Base-by-base conservation (phyloP, 495 filamentous ascomycete species). In the Xylaria castorea region DNA sequence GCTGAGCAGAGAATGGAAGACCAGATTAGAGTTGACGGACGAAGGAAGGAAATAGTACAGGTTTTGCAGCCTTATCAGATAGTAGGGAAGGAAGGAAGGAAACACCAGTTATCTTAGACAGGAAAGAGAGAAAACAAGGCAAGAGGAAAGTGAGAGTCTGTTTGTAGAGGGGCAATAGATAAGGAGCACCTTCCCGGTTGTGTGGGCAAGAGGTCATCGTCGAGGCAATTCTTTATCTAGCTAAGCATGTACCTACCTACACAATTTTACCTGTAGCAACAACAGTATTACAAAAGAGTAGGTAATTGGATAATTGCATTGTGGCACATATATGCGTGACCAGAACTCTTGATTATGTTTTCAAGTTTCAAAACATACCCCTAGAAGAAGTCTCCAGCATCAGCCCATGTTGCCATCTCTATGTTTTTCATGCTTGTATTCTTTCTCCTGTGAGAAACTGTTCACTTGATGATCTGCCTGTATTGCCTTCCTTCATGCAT, bases 161-260 rank as follows among this genome's bases (percentile, higher is more conserved):
- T 66, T 50, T 50, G 63, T 66, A 53, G n/a, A 40, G 46, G 64
- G 20, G 32, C 64, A 67, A 27, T 38, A 27, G 36, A 14, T 44
- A 65, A 38, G 20, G 8, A 51, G 64, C 30, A 66, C 63, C 38
- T 66, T 32, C 36, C 60, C 34, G 6, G 40, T 25, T 5, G 44
- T 53, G 32, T 53, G 1, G 46, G 64, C 16, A 53, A 40, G 64
- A 53, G 32, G 32, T 16, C 25, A 67, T 67, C 46, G 44, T 25
- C 32, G n/a, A 14, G 48, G 64, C 46, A 18, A 67, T 38, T 11
- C 36, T 12, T 42, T 9, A 42, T 12, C 38, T 42, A 12, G 38
- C 8, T 42, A n/a, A n/a, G n/a, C n/a, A 14, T 3, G 5, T 57
- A 14, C 25, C 50, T 55, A 11, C 22, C 51, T 27, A 27, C 51